Conservation (phyloP, 1,284 basidiomycete genomes). For the Cutaneotrichosporon cyanovorans region DNA sequence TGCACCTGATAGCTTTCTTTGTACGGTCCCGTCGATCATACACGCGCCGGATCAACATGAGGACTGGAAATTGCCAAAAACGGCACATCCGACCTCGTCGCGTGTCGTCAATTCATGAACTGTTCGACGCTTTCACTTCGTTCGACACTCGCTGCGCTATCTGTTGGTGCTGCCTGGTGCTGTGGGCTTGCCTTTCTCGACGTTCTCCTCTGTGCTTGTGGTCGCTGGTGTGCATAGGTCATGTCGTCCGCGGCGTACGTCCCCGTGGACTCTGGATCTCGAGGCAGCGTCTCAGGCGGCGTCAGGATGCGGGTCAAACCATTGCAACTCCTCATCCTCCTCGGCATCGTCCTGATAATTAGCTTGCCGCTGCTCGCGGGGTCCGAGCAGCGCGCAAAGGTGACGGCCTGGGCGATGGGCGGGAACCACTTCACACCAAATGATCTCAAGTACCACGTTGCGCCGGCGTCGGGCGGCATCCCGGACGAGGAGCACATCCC, state of each 20-base stretch:
- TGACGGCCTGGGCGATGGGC: constrained; percentile 2
- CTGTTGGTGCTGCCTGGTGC: too few species aligned
- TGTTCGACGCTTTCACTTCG: too few species aligned
- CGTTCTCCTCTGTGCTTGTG: too few species aligned
- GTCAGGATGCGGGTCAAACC: constrained; percentile 13
- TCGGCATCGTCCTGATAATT: constrained; percentile 13
- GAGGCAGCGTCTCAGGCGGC: constrained; percentile 5
- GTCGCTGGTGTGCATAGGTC: too few species aligned
- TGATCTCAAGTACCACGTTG: constrained; percentile 18
- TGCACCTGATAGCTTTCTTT: too few species aligned
- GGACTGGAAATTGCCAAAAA: too few species aligned
- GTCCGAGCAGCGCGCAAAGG: constrained; percentile 6
- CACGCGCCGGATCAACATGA: not conserved
- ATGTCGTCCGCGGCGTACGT: constrained; percentile 4
- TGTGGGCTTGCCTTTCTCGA: too few species aligned
- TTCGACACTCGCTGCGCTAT: too few species aligned
- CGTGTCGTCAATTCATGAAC: too few species aligned
- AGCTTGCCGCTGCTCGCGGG: constrained; percentile 9
- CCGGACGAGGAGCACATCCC: constrained; percentile 24
- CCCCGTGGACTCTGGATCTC: not conserved
- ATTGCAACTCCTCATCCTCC: constrained; percentile 12
- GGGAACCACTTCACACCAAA: not conserved
- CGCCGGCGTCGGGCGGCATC: constrained; percentile 27
- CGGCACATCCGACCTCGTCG: too few species aligned
- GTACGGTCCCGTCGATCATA: too few species aligned